phyloP scores from a whole-genome alignment of 805 yeast genomes.

The Yarrowia sp. region DNA sequence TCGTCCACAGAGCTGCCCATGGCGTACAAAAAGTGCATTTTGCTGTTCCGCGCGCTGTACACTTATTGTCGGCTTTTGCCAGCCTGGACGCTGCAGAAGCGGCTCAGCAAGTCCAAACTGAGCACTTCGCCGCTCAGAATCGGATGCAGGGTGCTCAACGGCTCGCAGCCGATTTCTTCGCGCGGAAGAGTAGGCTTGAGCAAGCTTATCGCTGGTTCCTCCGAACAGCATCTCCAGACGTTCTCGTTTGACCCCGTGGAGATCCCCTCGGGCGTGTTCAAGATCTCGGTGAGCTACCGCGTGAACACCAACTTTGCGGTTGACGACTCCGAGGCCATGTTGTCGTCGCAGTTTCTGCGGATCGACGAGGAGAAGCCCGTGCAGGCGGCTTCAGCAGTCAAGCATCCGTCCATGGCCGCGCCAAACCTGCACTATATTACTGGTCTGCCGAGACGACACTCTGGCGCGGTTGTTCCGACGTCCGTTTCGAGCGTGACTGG shows the following conservation, averaged over 20 bases:
- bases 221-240: neutral
- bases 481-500: neutral
- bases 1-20: slow-evolving; percentile 53
- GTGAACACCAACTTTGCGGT: slow-evolving; percentile 65
- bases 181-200: slow-evolving; percentile 77
- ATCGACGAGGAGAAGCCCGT: slow-evolving; percentile 42
- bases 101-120: slow-evolving; percentile 44
- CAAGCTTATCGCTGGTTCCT: slow-evolving; percentile 50
- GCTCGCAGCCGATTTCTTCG: slow-evolving; percentile 71
- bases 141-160: slow-evolving; percentile 64
- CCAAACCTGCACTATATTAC: slow-evolving; percentile 31
- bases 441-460: slow-evolving; percentile 20
- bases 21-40: slow-evolving; percentile 69
- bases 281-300: slow-evolving; percentile 77
- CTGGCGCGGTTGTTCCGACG: neutral
- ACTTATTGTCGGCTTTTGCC: slow-evolving; percentile 70
- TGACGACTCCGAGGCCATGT: slow-evolving; percentile 61
- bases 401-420: slow-evolving; percentile 56
- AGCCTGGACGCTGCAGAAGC: slow-evolving; percentile 55
- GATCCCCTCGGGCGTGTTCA: slow-evolving; percentile 72
- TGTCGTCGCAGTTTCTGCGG: slow-evolving; percentile 55
- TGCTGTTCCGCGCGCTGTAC: slow-evolving; percentile 71
- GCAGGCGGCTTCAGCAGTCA: slow-evolving; percentile 46
- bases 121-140: slow-evolving; percentile 46
- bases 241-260: slow-evolving; percentile 61